These are phyloP conservation scores for Lomentospora prolificans DNA, from an alignment of 2,329 filamentous ascomycete genomes.

Conservation along the genomic window DNA sequence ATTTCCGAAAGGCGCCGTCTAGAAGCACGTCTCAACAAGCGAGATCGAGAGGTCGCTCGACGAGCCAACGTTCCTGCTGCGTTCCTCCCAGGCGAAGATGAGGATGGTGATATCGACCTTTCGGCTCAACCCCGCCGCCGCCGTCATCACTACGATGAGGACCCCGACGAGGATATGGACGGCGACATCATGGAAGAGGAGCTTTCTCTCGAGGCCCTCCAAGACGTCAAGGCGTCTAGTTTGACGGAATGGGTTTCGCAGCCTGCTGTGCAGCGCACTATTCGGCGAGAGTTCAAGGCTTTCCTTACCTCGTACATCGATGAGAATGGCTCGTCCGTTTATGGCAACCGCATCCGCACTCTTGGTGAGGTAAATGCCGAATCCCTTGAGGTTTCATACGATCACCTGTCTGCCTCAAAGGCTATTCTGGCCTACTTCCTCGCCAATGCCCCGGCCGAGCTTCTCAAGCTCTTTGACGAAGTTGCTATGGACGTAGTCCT, in stretches of 20 bases:
- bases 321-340: conserved; percentile 79
- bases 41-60: conserved; percentile 62
- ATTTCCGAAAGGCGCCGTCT: conserved; percentile 57
- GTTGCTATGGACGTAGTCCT: conserved; percentile 95
- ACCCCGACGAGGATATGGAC: conserved; percentile 83
- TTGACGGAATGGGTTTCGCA: conserved; percentile 93
- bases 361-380: conserved; percentile 97
- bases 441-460: conserved; percentile 89
- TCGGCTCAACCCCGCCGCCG: conserved; percentile 76
- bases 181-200: conserved; percentile 95
- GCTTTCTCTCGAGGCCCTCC: conserved; percentile 79
- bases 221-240: conserved; percentile 87
- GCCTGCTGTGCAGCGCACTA: conserved; percentile 80
- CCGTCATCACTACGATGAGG: conserved; percentile 88
- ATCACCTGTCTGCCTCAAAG: conserved; percentile 81
- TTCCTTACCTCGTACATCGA: conserved; percentile 97
- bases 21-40: conserved; percentile 61
- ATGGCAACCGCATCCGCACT: conserved; percentile 85
- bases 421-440: conserved; percentile 93
- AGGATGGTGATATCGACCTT: conserved; percentile 75
- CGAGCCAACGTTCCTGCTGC: conserved; percentile 59
- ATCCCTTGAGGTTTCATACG: conserved; percentile 90
- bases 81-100: conserved; percentile 72
- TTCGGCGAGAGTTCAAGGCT: conserved; percentile 93
- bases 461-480: conserved; percentile 91